Evolutionary conservation across 169 alveolate species (phyloP).

Genomic region (Eimeria maxima): DNA sequence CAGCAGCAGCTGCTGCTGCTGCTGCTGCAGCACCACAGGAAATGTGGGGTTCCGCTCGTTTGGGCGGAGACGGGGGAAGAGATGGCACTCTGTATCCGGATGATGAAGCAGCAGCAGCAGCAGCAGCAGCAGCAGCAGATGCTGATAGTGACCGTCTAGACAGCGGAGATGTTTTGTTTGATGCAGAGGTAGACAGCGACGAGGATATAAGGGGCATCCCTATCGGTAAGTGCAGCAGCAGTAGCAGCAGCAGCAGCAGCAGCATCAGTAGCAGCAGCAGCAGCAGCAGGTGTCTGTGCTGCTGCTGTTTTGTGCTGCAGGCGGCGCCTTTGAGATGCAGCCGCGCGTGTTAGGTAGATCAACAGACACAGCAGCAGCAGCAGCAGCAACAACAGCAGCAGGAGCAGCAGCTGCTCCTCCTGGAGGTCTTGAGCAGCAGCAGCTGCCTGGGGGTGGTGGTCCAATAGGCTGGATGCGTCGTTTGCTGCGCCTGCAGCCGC

Average conservation of each 20-base stretch:
- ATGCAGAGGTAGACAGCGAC: constrained; percentile 26
- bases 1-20: constrained; percentile 48
- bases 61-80: not conserved
- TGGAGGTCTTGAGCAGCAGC: not conserved
- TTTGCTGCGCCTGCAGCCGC: constrained; percentile 51
- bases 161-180: constrained; percentile 51
- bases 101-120: constrained; percentile 31
- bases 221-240: constrained; percentile 22
- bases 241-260: constrained; percentile 26
- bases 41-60: constrained; percentile 17
- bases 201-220: not conserved
- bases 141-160: constrained; percentile 13
- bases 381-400: not conserved
- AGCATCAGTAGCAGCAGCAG: constrained; percentile 11
- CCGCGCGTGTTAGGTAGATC: constrained; percentile 44
- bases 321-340: constrained; percentile 30
- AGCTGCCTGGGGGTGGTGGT: not conserved
- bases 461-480: constrained; percentile 39
- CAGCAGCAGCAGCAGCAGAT: constrained; percentile 45
- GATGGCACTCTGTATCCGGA: not conserved
- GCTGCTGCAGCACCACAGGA: not conserved
- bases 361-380: constrained; percentile 29
- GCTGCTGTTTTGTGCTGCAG: not conserved
- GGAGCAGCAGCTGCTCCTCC: not conserved
- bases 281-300: not conserved